These are phyloP conservation scores for Phytomonas francai DNA, from an alignment of 208 protist genomes.

Conservation along the genomic window DNA sequence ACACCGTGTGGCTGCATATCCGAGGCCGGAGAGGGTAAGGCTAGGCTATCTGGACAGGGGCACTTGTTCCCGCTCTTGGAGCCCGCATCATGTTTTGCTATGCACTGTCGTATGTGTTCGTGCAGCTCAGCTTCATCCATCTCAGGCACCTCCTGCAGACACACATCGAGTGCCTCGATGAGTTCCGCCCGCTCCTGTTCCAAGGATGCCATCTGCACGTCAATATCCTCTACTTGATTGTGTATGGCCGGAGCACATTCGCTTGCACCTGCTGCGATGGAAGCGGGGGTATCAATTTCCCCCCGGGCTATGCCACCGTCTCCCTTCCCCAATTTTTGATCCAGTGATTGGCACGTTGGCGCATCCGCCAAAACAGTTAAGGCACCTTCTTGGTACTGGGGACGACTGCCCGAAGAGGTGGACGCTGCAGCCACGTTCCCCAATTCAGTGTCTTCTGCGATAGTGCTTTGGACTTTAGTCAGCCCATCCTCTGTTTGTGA, in stretches of 20 bases:
- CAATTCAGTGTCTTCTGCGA: background rate
- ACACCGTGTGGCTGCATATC: background rate
- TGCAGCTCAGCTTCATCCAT: background rate
- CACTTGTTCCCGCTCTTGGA: slow-evolving; percentile 6
- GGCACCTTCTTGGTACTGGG: slow-evolving; percentile 6
- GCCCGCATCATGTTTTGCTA: slow-evolving; percentile 6
- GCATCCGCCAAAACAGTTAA: background rate
- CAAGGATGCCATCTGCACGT: slow-evolving; percentile 14
- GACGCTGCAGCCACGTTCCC: background rate
- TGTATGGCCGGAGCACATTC: background rate
- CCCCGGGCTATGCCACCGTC: background rate
- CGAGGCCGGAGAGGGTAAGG: background rate
- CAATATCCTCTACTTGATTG: background rate
- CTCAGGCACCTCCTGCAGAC: slow-evolving; percentile 57
- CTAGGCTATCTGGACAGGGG: background rate
- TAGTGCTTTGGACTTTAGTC: background rate
- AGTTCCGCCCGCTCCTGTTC: slow-evolving; percentile 53
- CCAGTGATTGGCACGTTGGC: background rate
- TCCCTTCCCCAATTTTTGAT: background rate
- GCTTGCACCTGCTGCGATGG: background rate
- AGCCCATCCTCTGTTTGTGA: background rate
- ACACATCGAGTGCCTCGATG: slow-evolving; percentile 75
- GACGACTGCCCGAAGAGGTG: background rate
- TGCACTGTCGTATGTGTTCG: background rate
- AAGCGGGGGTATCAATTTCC: background rate